Evolutionary conservation across 768 basidiomycete genomes (phyloP).

Genomic region (Mycena belliarum): DNA sequence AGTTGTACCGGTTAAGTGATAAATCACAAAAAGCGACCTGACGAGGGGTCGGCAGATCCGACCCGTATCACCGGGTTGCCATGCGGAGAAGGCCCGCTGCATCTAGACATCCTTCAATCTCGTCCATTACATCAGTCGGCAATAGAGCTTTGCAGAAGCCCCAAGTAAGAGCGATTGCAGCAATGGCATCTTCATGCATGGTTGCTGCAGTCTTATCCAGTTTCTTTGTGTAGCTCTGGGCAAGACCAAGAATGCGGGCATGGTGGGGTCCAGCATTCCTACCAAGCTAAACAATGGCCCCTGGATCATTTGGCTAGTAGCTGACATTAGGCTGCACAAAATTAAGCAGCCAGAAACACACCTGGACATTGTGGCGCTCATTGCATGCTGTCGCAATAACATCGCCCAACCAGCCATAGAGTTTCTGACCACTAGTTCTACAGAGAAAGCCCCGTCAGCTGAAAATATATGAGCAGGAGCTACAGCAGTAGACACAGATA

Average conservation of each 20-base stretch:
- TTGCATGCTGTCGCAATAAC: not conserved
- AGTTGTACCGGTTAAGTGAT: too few relatives aligned
- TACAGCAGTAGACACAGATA: too few relatives aligned
- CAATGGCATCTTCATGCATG: not conserved
- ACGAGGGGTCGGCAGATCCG: too few relatives aligned
- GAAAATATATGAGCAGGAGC: too few relatives aligned
- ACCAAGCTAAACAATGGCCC: slow-evolving; percentile 6
- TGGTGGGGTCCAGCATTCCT: slow-evolving; percentile 6
- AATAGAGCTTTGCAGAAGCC: not conserved
- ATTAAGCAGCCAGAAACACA: not conserved
- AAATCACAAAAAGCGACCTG: too few relatives aligned
- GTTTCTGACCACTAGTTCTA: too few relatives aligned
- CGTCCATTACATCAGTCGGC: not conserved
- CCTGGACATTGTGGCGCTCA: slow-evolving; percentile 1
- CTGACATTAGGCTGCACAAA: not conserved
- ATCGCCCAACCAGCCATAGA: not conserved
- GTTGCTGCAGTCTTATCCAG: not conserved
- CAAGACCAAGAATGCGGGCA: not conserved
- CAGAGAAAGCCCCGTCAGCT: too few relatives aligned
- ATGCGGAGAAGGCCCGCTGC: not conserved
- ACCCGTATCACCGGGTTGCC: not conserved
- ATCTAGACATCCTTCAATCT: not conserved
- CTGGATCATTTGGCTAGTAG: not conserved
- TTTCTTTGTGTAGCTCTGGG: not conserved
- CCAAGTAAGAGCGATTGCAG: not conserved